Conservation (phyloP, 208 protist species). For the Trypanosoma brucei region DNA sequence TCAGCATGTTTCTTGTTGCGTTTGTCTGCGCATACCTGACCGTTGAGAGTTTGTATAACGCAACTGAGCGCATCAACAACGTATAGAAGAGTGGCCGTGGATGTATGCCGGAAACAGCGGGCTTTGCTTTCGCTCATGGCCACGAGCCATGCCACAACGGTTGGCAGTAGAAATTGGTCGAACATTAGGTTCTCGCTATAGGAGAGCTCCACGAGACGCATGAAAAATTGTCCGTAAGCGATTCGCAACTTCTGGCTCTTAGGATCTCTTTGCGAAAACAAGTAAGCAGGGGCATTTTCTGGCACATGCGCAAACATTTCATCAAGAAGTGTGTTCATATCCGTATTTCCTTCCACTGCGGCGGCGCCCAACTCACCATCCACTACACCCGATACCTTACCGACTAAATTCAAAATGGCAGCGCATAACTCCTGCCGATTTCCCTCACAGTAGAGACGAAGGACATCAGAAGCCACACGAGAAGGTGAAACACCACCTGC, state of each 20-base stretch:
- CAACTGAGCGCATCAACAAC: constrained; percentile 73
- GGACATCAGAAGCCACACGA: constrained; percentile 29
- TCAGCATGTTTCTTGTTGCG: constrained; percentile 46
- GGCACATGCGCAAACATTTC: constrained; percentile 80
- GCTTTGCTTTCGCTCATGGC: constrained; percentile 89
- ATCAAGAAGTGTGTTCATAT: constrained; percentile 71
- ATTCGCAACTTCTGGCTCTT: constrained; percentile 57
- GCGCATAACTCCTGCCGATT: constrained; percentile 42
- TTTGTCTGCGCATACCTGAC: constrained; percentile 29
- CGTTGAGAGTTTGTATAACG: constrained; percentile 41
- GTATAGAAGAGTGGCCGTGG: constrained; percentile 59
- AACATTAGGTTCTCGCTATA: constrained; percentile 57
- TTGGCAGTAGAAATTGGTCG: constrained; percentile 50
- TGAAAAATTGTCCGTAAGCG: constrained; percentile 60
- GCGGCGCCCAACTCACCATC: constrained; percentile 62
- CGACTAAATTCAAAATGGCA: constrained; percentile 66
- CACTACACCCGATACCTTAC: constrained; percentile 65
- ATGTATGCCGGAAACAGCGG: constrained; percentile 81
- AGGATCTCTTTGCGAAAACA: constrained; percentile 75
- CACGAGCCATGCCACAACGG: constrained; percentile 71
- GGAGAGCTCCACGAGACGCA: constrained; percentile 43
- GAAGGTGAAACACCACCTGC: constrained; percentile 33
- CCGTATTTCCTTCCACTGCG: constrained; percentile 52
- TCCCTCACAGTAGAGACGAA: constrained; percentile 50
- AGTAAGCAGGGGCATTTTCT: constrained; percentile 60